Conservation (phyloP, 2,329 filamentous ascomycete genomes). For the Penicillium sp. region DNA sequence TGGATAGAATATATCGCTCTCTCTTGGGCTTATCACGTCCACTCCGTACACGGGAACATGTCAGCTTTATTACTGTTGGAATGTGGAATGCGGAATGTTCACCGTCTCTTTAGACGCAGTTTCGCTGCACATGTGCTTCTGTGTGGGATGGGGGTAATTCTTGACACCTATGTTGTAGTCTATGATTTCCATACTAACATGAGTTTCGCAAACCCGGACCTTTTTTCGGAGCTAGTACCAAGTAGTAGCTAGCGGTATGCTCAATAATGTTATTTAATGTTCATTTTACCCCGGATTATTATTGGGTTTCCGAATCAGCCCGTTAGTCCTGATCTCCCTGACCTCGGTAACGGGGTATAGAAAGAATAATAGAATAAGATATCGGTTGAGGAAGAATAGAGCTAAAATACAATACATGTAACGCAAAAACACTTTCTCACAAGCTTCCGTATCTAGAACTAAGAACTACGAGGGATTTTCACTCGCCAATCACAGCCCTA, state of each 20-base stretch:
- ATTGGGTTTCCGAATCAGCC: neutral
- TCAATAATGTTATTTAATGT: neutral
- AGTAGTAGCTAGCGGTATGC: neutral
- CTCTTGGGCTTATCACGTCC: neutral
- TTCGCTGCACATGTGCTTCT: neutral
- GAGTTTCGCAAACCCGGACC: slow-evolving; percentile 1
- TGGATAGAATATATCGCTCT: neutral
- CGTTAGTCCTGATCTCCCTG: neutral
- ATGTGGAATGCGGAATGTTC: neutral
- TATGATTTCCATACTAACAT: neutral
- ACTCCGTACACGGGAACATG: neutral
- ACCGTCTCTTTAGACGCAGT: slow-evolving; percentile 1
- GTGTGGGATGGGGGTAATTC: neutral
- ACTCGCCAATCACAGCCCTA: slow-evolving; percentile 4
- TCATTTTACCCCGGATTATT: slow-evolving; percentile 8
- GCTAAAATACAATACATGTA: neutral
- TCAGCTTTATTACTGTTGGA: neutral
- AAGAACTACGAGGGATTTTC: slow-evolving; percentile 10
- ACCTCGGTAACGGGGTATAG: neutral
- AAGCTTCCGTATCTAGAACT: slow-evolving; percentile 6
- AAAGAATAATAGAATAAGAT: neutral
- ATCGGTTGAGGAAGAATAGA: neutral
- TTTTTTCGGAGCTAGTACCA: neutral
- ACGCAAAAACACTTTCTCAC: slow-evolving; percentile 3
- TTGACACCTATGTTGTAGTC: neutral